A percentile compares a stretch with the other conserved stretches of the same genome.
phyloP scores from a whole-genome alignment of 202 grass and related monocot species.

The Panicum hallii region DNA sequence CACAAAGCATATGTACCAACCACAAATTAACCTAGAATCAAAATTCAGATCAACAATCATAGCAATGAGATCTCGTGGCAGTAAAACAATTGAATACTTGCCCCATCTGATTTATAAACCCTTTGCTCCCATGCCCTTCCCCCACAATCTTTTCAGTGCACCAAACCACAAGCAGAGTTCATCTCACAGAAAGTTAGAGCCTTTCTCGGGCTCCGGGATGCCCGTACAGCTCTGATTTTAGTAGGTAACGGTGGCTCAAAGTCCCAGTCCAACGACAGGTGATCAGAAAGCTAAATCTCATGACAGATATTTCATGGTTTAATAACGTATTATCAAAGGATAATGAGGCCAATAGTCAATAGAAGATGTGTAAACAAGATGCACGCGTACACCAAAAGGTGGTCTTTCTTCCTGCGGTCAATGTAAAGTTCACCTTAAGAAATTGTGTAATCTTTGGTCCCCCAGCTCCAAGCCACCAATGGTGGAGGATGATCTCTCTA shows the following conservation, averaged over 20 bases:
- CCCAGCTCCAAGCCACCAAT: constrained; percentile 15
- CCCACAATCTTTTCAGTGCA: constrained; percentile 55
- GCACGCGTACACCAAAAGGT: constrained; percentile 52
- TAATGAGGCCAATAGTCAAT: constrained; percentile 52
- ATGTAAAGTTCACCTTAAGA: constrained; percentile 48
- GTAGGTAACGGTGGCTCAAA: constrained; percentile 45
- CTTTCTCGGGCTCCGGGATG: constrained; percentile 43
- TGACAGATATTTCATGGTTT: constrained; percentile 49
- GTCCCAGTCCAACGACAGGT: constrained; percentile 38
- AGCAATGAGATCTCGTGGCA: constrained; percentile 42
- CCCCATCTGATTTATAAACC: constrained; percentile 47
- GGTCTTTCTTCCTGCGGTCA: constrained; percentile 49
- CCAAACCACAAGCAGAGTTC: constrained; percentile 52
- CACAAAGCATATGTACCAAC: constrained; percentile 22
- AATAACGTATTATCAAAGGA: constrained; percentile 41
- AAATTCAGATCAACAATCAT: constrained; percentile 49
- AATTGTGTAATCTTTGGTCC: constrained; percentile 44
- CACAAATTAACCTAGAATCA: constrained; percentile 2
- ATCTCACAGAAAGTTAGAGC: constrained; percentile 40
- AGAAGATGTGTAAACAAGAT: constrained; percentile 49
- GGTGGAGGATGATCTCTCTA: constrained; percentile 15
- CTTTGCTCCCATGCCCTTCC: constrained; percentile 49
- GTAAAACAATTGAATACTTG: constrained; percentile 45
- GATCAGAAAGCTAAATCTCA: constrained; percentile 50
- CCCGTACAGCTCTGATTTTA: constrained; percentile 49